Percentiles rank a stretch among this genome's conserved stretches.
These are phyloP conservation scores for Ustilago shanxiensis DNA, from an alignment of 1,284 basidiomycete genomes.

Conservation along the genomic window DNA sequence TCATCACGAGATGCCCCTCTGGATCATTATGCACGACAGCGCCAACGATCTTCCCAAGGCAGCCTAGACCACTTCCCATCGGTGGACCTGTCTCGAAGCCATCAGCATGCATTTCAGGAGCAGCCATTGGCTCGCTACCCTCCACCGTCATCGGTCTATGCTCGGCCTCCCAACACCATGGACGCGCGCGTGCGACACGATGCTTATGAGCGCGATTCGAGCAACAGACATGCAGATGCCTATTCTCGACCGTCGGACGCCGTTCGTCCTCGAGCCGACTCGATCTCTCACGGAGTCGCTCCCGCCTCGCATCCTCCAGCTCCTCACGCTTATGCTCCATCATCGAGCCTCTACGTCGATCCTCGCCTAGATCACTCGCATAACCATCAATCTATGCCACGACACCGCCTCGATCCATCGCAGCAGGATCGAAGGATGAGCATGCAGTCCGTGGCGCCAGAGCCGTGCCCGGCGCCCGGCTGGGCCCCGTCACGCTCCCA, in stretches of 20 bases:
- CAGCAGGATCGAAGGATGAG: constrained; percentile 7
- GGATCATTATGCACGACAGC: constrained; percentile 1
- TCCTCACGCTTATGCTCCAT: not conserved
- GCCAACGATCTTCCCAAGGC: constrained; percentile 4
- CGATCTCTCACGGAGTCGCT: not conserved
- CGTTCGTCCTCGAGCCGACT: not conserved
- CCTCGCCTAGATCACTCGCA: constrained; percentile 7
- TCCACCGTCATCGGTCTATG: constrained; percentile 8
- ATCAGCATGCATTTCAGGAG: not conserved
- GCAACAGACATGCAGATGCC: not conserved
- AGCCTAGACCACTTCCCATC: not conserved
- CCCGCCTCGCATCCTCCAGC: not conserved
- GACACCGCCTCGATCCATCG: not conserved
- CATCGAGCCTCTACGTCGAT: not conserved
- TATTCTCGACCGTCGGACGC: not conserved
- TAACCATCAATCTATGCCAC: not conserved
- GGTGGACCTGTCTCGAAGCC: not conserved
- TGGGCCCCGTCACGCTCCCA: constrained; percentile 4
- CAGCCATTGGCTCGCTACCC: constrained; percentile 6
- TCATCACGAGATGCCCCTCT: constrained; percentile 7
- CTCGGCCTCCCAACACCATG: constrained; percentile 3
- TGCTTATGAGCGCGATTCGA: constrained; percentile 1
- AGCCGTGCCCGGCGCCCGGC: not conserved
- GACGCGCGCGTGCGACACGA: not conserved
- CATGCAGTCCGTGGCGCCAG: not conserved